Conservation (phyloP, 1,284 basidiomycete genomes). For the Microbotryum saponariae region DNA sequence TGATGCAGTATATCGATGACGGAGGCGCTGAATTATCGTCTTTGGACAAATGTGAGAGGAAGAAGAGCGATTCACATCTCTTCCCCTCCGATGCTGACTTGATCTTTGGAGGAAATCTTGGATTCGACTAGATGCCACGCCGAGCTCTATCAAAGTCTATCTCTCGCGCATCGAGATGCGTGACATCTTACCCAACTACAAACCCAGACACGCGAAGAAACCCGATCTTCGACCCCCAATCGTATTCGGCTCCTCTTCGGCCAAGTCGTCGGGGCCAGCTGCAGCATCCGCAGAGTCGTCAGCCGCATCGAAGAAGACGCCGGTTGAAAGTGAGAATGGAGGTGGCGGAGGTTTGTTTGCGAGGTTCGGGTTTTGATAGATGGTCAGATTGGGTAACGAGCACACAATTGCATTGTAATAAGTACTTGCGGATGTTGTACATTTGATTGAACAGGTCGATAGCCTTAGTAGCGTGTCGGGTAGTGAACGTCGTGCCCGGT, state of each 20-base stretch:
- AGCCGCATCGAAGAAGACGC: neutral
- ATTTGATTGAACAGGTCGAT: too few species aligned
- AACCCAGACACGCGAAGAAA: neutral
- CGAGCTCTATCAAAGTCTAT: conserved; percentile 17
- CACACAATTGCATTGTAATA: too few species aligned
- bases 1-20: conserved; percentile 22
- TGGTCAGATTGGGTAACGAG: too few species aligned
- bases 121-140: neutral
- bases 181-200: conserved; percentile 19
- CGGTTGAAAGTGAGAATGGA: too few species aligned
- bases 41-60: neutral
- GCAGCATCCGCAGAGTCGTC: neutral
- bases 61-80: neutral
- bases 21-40: neutral
- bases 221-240: conserved; percentile 21
- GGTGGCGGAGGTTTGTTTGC: too few species aligned
- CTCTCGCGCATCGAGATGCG: conserved; percentile 21
- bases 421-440: too few species aligned
- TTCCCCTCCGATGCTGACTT: too few species aligned
- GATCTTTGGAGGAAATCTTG: too few species aligned
- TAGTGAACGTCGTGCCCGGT: too few species aligned
- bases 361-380: too few species aligned
- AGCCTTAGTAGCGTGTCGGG: too few species aligned
- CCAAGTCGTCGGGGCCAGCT: neutral
- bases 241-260: neutral